Conservation (phyloP, 768 basidiomycete species). For the Obba rivulosa region DNA sequence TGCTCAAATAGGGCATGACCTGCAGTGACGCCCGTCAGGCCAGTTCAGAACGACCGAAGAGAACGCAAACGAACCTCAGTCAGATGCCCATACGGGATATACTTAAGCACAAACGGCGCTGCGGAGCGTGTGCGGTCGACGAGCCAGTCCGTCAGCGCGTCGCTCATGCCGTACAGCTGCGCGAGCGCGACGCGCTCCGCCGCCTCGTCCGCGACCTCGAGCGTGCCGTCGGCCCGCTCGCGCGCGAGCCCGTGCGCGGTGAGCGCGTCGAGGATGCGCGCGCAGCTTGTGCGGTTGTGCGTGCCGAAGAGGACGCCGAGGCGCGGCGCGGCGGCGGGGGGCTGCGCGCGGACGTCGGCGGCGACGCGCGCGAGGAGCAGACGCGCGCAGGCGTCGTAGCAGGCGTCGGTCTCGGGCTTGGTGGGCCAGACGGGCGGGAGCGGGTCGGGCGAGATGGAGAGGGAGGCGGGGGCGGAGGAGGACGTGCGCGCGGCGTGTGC, state of each 20-base stretch:
- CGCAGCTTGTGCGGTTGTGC: slow-evolving; percentile 73
- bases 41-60: too few relatives aligned
- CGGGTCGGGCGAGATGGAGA: slow-evolving; percentile 53
- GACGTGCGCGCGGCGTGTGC: slow-evolving; percentile 32
- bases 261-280: slow-evolving; percentile 56
- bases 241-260: slow-evolving; percentile 49
- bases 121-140: slow-evolving; percentile 44
- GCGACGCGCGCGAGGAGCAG: slow-evolving; percentile 53
- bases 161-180: slow-evolving; percentile 89
- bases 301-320: slow-evolving; percentile 82
- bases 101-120: slow-evolving; percentile 79
- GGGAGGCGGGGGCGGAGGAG: slow-evolving; percentile 20
- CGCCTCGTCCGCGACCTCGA: slow-evolving; percentile 47
- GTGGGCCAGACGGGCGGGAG: slow-evolving; percentile 62
- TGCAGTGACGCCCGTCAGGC: slow-evolving; percentile 23
- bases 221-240: slow-evolving; percentile 19
- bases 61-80: slow-evolving; percentile 40
- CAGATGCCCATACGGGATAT: slow-evolving; percentile 72
- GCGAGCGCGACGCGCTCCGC: slow-evolving; percentile 67
- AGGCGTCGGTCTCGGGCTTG: slow-evolving; percentile 69
- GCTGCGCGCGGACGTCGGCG: slow-evolving; percentile 36
- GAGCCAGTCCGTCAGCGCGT: slow-evolving; percentile 70
- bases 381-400: slow-evolving; percentile 60
- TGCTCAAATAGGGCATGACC: slow-evolving; percentile 87
- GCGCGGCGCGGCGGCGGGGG: slow-evolving; percentile 16